A percentile compares a stretch with the other conserved stretches of the same genome.
Evolutionary conservation across 805 yeast species (phyloP).

Genomic region (Sugiyamaella chiloensis): DNA sequence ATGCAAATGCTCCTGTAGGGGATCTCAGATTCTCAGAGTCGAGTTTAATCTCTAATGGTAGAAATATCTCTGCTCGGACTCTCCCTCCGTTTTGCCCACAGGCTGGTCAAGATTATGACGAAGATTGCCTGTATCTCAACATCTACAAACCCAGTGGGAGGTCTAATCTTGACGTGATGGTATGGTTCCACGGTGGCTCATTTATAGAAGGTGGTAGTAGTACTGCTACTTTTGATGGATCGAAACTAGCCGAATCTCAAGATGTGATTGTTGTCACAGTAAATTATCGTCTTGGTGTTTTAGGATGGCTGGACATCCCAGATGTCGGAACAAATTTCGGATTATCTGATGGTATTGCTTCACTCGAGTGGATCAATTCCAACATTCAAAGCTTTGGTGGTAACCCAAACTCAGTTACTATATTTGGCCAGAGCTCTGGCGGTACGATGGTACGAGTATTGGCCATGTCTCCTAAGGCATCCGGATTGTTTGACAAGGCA

Average conservation of each 20-base stretch:
- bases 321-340: constrained; percentile 35
- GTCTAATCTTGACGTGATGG: constrained; percentile 20
- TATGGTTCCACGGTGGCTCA: constrained; percentile 41
- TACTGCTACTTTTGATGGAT: constrained; percentile 28
- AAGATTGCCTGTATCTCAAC: constrained; percentile 34
- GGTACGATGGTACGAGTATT: constrained; percentile 27
- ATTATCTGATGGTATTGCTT: constrained; percentile 36
- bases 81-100: constrained; percentile 32
- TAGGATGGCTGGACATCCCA: constrained; percentile 35
- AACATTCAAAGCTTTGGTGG: constrained; percentile 40
- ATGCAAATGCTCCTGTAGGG: constrained; percentile 32
- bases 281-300: constrained; percentile 37
- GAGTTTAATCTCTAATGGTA: constrained; percentile 15
- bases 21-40: constrained; percentile 29
- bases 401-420: constrained; percentile 34
- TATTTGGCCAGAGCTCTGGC: constrained; percentile 42
- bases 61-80: constrained; percentile 23
- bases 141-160: constrained; percentile 26
- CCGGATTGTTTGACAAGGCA: constrained; percentile 21
- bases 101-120: constrained; percentile 15
- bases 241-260: constrained; percentile 14
- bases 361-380: constrained; percentile 36
- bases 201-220: constrained; percentile 33
- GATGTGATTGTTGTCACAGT: constrained; percentile 30
- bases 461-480: constrained; percentile 16